Percentiles rank a stretch among this genome's conserved stretches.
phyloP scores from a whole-genome alignment of 2,329 filamentous ascomycete species.

The Chaetoscypha palmicola region DNA sequence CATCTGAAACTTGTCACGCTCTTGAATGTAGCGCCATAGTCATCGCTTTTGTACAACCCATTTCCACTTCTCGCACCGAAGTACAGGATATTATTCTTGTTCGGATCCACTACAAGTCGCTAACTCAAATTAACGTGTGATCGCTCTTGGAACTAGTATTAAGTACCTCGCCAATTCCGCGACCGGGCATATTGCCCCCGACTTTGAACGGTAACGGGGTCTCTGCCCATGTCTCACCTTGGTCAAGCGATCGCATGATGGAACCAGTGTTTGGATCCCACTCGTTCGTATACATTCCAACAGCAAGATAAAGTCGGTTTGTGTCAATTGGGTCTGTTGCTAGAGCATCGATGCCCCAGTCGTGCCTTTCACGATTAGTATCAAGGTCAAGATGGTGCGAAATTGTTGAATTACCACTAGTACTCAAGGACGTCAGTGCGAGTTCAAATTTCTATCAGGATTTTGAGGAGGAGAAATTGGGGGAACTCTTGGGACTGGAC shows the following conservation, averaged over 20 bases:
- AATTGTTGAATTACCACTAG: too few relatives aligned
- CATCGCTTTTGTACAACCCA: conserved; percentile 51
- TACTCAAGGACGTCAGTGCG: too few relatives aligned
- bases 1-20: conserved; percentile 47
- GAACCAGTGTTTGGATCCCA: conserved; percentile 51
- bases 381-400: too few relatives aligned
- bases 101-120: conserved; percentile 49
- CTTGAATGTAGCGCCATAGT: conserved; percentile 46
- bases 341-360: conserved; percentile 51
- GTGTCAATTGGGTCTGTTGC: conserved; percentile 48
- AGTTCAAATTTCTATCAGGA: too few relatives aligned
- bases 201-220: conserved; percentile 50
- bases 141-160: too few relatives aligned
- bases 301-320: conserved; percentile 45
- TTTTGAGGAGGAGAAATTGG: too few relatives aligned
- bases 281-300: conserved; percentile 52
- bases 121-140: conserved; percentile 11
- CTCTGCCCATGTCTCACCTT: conserved; percentile 45
- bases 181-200: conserved; percentile 55
- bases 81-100: conserved; percentile 49
- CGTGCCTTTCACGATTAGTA: conserved; percentile 34
- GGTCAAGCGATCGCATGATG: conserved; percentile 48
- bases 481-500: too few relatives aligned
- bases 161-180: conserved; percentile 45
- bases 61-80: conserved; percentile 53